Base-by-base conservation (phyloP, 306 rosid genomes). In the Vicia sativa region DNA sequence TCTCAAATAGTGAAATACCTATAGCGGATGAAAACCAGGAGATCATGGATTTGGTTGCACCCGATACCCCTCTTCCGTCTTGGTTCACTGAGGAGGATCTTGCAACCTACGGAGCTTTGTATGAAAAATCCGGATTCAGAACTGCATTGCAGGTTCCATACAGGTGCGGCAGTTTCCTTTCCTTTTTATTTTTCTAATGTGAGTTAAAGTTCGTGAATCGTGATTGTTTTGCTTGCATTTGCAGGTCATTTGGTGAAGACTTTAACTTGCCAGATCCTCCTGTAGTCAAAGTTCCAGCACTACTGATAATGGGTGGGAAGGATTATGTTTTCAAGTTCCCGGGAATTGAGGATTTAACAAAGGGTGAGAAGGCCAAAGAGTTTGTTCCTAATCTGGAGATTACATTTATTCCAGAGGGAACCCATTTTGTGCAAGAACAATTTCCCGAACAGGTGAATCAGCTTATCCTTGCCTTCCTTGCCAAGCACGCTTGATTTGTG, bases 371-470 rank as follows among this genome's bases (percentile, higher is more conserved):
- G 53, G 83, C 80, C 15, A 91, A 78, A 58, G 71, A 87, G 52
- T 35, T 68, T 74, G 87, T 80, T 62, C 87, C 95, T 2, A 73
- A 79, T 70, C 60, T 85, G 77, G 95, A 85, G 74, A 73, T 89
- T 52, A 59, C 76, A 31, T 82, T 77, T 59, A 76, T 87, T 29
- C 89, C 87, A 1, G 90, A 87, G 74, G 97, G 97, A 74, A 85
- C 91, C 9, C 97, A 91, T 79, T 91, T 91, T 76, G 89, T 84
- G 74, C 96, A 91, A 50, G 96, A 89, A 74, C 96, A 91, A 62
- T 87, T 70, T 11, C 97, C 97, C 0, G 81, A 72, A 9, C 81
- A 77, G 75, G 86, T 89, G 52, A 91, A 87, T 77, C 76, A 85
- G 70, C 89, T 84, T 7, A 76, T 91, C 65, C 80, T 91, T 74